Evolutionary conservation across 2,329 filamentous ascomycete genomes (phyloP), one percentile per base, ranked within the genome.

Genomic region (Geoglossum cookeanum): DNA sequence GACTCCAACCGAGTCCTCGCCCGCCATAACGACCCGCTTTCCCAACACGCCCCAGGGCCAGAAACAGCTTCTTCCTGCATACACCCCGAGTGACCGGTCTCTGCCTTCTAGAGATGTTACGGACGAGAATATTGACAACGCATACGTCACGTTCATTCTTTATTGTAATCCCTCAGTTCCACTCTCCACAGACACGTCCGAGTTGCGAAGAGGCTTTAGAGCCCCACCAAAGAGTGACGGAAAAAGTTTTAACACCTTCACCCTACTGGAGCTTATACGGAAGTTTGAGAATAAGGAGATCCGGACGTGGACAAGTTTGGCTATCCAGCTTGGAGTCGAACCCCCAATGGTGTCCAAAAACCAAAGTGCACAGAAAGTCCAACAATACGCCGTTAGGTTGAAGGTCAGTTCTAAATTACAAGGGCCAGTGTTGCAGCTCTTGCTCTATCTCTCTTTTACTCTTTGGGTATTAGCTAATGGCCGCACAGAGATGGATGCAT

Each of bases 301-400:
- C 68, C 92, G 90, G 69, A 95, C 89, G 0, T 96, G 90, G 90
- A 87, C 85, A 45, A 87, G 95, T 67, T 68, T 96, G 62, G 90
- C 87, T 0, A 78, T 90, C 56, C 84, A 85, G 64, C 74, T 96
- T n/a, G 90, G 91, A 8, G 91, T 95, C 15, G 87, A 94, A 65
- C 84, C 85, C 2, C 88, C 89, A 1, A 84, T 87, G 59, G 75
- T 81, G 29, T 81, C 85, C 59, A 92, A 91, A 68, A 86, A 87
- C 30, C 85, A 94, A 71, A 94, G 88, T 67, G 83, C 85, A 1
- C 91, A 96, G 67, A 95, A 95, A 68, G 85, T 96, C 58, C 88
- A 94, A 68, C 90, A 96, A 68, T 96, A 95, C 73, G 88, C 87
- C 48, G 90, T 96, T 52, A 79, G 90, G 59, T 72, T 96, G 58